A percentile compares a stretch with the other conserved stretches of the same genome.
Conservation (phyloP, 208 protist species). For the Vickermania spadyakhi region DNA sequence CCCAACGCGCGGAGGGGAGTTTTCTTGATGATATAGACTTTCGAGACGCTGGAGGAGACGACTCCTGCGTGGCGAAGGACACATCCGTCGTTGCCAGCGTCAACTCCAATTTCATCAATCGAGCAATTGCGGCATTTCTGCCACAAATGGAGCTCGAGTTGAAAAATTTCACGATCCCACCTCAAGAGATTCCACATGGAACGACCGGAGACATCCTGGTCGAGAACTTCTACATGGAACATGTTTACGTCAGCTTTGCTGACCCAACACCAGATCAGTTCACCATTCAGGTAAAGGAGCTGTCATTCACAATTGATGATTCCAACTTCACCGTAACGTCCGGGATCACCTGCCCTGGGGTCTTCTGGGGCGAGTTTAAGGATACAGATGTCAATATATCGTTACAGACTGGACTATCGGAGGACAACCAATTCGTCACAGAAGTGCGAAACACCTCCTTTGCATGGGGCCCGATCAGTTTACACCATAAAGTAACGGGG, state of each 20-base stretch:
- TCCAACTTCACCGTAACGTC: slow-evolving; percentile 32
- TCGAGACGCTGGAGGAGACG: not conserved
- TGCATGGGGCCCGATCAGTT: slow-evolving; percentile 25
- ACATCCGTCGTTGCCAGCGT: not conserved
- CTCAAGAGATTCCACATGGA: slow-evolving; percentile 20
- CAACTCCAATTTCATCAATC: slow-evolving; percentile 3
- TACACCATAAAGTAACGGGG: slow-evolving; percentile 35
- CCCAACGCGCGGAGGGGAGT: not conserved
- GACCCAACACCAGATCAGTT: slow-evolving; percentile 19
- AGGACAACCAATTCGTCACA: slow-evolving; percentile 24
- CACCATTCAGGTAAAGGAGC: slow-evolving; percentile 6
- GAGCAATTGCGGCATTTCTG: not conserved
- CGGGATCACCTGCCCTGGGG: slow-evolving; percentile 19
- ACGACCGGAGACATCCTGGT: slow-evolving; percentile 38
- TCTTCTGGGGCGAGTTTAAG: slow-evolving; percentile 21
- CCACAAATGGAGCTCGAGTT: slow-evolving; percentile 13
- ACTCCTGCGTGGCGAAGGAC: not conserved
- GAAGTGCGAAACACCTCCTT: slow-evolving; percentile 13
- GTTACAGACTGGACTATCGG: slow-evolving; percentile 12
- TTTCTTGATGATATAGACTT: not conserved
- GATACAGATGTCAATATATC: slow-evolving; percentile 16
- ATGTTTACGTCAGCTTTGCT: slow-evolving; percentile 11
- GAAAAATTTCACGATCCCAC: slow-evolving; percentile 19
- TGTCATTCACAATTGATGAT: slow-evolving; percentile 27
- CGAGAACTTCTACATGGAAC: slow-evolving; percentile 16